Base-by-base conservation (phyloP, 2,329 filamentous ascomycete genomes). In the Pestalotiopsis fici region DNA sequence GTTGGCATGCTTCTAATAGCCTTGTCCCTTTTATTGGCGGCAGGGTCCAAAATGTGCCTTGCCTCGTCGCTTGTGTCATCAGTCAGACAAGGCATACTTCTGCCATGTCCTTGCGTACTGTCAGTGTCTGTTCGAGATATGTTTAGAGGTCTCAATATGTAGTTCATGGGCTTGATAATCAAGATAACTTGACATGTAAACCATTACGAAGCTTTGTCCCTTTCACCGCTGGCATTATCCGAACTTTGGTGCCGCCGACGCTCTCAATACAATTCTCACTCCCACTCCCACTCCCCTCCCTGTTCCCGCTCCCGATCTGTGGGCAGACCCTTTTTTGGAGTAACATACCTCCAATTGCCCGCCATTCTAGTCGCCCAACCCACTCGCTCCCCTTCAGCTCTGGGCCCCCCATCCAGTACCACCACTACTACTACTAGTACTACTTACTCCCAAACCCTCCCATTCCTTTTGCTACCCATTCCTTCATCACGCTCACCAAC, bases 291-390 rank as follows among this genome's bases (percentile, higher is more conserved):
- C 31, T 35, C 25, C 37, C n/a, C n/a, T 21, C 31, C 59, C 25
- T 27, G 57, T 60, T 13, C 65, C 23, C 43, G 59, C 59, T 62
- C 35, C 28, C 27, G 6, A 7, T 35, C 31, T 25, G 25, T 50
- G 37, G 57, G 54, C 62, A 55, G 62, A 65, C 62, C 62, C 62
- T 64, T 56, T 64, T 56, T 56, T 27, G 31, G 31, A 35, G 43
- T 50, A 50, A n/a, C 43, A 18, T 50, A 50, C 43, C 35, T 5
- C n/a, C 35, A 62, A 18, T 62, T 62, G 59, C 59, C 59, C 59
- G 59, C 43, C 62, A 37, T 64, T 56, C 62, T 65, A 39, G 43
- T 55, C 62, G 27, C 50, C 47, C 62, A 65, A 65, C 62, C 25
- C 35, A 18, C 37, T 27, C 50, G n/a, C 62, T 27, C 23, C 47